These are phyloP conservation scores for Phytophthora nicotianae DNA, from an alignment of 352 stramenopile genomes.

Conservation along the genomic window DNA sequence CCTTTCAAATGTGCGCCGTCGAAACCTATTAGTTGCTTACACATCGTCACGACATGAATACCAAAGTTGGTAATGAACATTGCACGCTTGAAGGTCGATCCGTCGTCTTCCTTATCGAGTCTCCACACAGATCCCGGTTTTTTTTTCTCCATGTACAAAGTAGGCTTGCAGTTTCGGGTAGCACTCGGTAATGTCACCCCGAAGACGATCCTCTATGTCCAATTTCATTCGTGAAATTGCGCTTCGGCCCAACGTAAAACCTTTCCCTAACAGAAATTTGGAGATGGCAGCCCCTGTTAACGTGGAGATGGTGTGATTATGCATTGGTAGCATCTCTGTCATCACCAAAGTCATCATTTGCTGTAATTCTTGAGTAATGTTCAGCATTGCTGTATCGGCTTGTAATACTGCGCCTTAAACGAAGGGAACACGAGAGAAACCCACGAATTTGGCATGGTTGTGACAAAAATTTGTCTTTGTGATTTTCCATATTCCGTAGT, in stretches of 20 bases:
- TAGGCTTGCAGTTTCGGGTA: conserved; percentile 10
- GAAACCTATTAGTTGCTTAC: conserved; percentile 11
- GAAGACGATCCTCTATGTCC: not conserved
- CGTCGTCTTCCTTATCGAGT: not conserved
- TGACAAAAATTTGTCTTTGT: conserved; percentile 6
- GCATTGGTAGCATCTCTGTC: not conserved
- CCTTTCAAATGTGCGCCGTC: conserved; percentile 27
- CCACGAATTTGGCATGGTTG: conserved; percentile 6
- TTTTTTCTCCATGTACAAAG: not conserved
- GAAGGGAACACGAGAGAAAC: not conserved
- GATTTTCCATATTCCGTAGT: too few species aligned
- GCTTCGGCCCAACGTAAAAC: not conserved
- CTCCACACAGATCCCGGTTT: conserved; percentile 1
- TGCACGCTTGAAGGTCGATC: not conserved
- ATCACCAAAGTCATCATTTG: not conserved
- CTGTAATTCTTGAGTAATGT: not conserved
- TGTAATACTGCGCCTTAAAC: not conserved
- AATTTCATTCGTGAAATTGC: conserved; percentile 16
- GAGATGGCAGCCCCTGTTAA: not conserved
- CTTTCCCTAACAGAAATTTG: not conserved
- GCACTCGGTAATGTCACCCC: not conserved
- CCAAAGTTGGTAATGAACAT: conserved; percentile 11
- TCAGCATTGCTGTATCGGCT: not conserved
- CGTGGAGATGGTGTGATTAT: not conserved
- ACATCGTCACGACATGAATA: conserved; percentile 6